phyloP scores from a whole-genome alignment of 192 early-diverging fungal genomes.

The Allomyces arbusculus region DNA sequence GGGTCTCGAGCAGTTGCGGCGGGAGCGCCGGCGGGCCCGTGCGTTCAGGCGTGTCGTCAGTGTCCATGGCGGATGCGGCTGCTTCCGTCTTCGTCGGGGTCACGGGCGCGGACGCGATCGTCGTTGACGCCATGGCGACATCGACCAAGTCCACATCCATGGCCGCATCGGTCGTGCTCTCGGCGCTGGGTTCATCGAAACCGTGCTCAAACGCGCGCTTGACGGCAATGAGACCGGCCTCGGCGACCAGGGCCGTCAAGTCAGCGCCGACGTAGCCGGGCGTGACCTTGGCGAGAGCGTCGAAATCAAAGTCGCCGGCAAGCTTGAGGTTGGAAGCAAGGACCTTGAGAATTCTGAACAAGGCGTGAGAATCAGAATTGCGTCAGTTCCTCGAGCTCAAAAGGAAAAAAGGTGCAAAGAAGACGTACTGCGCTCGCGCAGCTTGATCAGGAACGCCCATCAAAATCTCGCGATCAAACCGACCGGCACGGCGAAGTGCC shows the following conservation, averaged over 20 bases:
- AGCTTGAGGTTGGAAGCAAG: conserved; percentile 55
- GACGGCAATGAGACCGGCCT: conserved; percentile 81
- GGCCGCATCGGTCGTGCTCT: background rate
- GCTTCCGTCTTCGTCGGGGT: too few relatives aligned
- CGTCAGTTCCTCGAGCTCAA: background rate
- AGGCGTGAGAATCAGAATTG: background rate
- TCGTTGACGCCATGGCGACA: background rate
- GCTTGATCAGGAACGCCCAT: conserved; percentile 80
- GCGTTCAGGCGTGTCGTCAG: background rate
- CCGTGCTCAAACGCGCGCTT: conserved; percentile 37
- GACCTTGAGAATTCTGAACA: conserved; percentile 49
- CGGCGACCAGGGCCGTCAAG: conserved; percentile 68
- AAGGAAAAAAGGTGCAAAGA: background rate
- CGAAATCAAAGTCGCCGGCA: conserved; percentile 64
- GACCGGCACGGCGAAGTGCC: conserved; percentile 58
- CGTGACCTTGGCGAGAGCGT: conserved; percentile 64
- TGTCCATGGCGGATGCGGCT: too few relatives aligned
- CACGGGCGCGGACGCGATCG: background rate
- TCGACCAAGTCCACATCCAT: conserved; percentile 15
- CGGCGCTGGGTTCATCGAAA: too few relatives aligned
- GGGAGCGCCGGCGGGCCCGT: background rate
- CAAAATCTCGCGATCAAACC: conserved; percentile 71
- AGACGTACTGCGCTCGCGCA: conserved; percentile 50
- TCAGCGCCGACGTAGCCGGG: conserved; percentile 98
- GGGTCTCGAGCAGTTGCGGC: background rate